A percentile compares a stretch with the other conserved stretches of the same genome.
phyloP scores from a whole-genome alignment of 2,329 filamentous ascomycete genomes.

The Xylaria sp. region DNA sequence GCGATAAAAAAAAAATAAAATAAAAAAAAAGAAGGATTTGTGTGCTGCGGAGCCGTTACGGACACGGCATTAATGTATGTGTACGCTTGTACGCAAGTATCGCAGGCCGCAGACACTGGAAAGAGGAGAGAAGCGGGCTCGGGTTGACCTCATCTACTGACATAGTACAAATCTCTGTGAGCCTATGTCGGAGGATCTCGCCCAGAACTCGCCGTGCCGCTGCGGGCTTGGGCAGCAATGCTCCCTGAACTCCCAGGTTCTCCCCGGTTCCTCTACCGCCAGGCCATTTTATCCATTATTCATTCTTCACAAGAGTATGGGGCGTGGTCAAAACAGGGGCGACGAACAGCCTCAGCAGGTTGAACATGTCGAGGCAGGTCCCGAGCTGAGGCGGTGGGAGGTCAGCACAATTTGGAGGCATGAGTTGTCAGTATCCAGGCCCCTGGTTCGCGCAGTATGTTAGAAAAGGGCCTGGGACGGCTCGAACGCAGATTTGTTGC shows the following conservation, averaged over 20 bases:
- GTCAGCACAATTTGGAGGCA: constrained; percentile 39
- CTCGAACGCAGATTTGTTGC: constrained; percentile 36
- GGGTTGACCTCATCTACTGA: constrained; percentile 42
- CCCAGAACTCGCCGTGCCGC: constrained; percentile 48
- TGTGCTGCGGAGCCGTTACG: constrained; percentile 34
- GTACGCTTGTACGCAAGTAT: not conserved
- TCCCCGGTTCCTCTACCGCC: constrained; percentile 46
- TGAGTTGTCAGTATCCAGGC: constrained; percentile 46
- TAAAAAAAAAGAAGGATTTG: constrained; percentile 31
- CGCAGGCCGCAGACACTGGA: constrained; percentile 28
- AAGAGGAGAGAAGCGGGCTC: constrained; percentile 43
- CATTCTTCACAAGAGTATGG: constrained; percentile 44
- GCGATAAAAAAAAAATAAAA: constrained; percentile 37
- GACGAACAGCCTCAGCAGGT: constrained; percentile 45
- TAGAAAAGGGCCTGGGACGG: constrained; percentile 33
- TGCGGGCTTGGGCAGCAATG: constrained; percentile 58
- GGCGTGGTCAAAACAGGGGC: constrained; percentile 44
- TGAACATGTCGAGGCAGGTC: constrained; percentile 29
- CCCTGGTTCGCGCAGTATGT: constrained; percentile 33
- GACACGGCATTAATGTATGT: constrained; percentile 27
- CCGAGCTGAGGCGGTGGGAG: constrained; percentile 46
- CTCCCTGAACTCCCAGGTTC: constrained; percentile 49
- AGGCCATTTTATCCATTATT: constrained; percentile 27
- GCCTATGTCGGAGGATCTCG: constrained; percentile 52
- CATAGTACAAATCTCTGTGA: constrained; percentile 48